phyloP scores from a whole-genome alignment of 2,329 filamentous ascomycete genomes.

The Fusarium buharicum region DNA sequence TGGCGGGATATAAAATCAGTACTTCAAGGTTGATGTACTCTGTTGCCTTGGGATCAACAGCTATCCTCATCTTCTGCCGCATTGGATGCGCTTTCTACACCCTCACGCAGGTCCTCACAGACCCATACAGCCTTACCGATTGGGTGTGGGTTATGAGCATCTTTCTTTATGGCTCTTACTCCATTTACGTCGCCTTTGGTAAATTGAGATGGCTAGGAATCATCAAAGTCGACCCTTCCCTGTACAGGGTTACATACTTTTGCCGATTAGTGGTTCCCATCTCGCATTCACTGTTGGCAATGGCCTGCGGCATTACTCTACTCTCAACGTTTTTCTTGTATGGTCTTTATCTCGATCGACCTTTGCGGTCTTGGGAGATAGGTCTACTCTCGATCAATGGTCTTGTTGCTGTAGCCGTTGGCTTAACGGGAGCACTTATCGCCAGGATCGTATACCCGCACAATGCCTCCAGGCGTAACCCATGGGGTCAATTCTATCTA shows the following conservation, averaged over 20 bases:
- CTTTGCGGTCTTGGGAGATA: slow-evolving; percentile 15
- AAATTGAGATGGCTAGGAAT: slow-evolving; percentile 37
- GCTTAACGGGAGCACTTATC: slow-evolving; percentile 26
- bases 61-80: slow-evolving; percentile 27
- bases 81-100: slow-evolving; percentile 32
- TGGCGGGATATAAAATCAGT: slow-evolving; percentile 20
- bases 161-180: slow-evolving; percentile 41
- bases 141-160: slow-evolving; percentile 39
- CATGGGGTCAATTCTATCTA: slow-evolving; percentile 37
- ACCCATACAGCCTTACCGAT: slow-evolving; percentile 35
- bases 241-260: slow-evolving; percentile 21
- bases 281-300: slow-evolving; percentile 35
- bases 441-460: slow-evolving; percentile 9
- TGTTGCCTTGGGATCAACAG: slow-evolving; percentile 25
- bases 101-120: slow-evolving; percentile 31
- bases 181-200: slow-evolving; percentile 12
- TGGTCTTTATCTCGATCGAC: slow-evolving; percentile 28
- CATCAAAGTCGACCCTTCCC: slow-evolving; percentile 17
- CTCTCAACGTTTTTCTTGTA: slow-evolving; percentile 35
- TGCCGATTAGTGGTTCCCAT: slow-evolving; percentile 17
- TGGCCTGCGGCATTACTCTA: slow-evolving; percentile 22
- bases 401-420: slow-evolving; percentile 28
- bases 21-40: slow-evolving; percentile 32
- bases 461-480: slow-evolving; percentile 16
- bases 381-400: slow-evolving; percentile 11